phyloP scores from a whole-genome alignment of 495 filamentous ascomycete genomes.

The Lophium mytilinum region DNA sequence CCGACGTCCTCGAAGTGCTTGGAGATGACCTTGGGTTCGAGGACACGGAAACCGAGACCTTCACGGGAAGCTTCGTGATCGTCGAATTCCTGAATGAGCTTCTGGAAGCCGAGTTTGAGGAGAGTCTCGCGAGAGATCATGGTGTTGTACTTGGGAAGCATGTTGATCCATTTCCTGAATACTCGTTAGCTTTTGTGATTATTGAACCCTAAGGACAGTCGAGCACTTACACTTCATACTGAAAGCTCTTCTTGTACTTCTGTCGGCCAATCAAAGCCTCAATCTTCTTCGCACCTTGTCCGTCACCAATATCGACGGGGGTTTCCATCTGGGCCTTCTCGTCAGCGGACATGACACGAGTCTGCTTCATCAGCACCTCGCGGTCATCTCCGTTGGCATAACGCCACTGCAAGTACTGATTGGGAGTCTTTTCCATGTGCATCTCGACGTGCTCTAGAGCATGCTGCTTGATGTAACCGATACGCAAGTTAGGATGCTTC shows the following conservation, averaged over 20 bases:
- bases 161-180: constrained; percentile 70
- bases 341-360: constrained; percentile 74
- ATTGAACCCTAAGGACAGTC: not conserved
- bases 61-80: constrained; percentile 97
- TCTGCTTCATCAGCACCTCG: constrained; percentile 96
- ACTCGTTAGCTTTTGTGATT: constrained; percentile 19
- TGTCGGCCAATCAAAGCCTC: constrained; percentile 90
- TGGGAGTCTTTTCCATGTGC: constrained; percentile 98
- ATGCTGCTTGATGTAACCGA: constrained; percentile 99
- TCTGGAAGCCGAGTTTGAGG: constrained; percentile 72
- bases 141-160: constrained; percentile 87
- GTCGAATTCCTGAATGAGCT: constrained; percentile 95
- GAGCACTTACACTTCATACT: constrained; percentile 78
- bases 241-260: constrained; percentile 98
- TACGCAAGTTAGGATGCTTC: constrained; percentile 97
- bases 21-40: constrained; percentile 85
- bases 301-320: constrained; percentile 72
- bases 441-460: constrained; percentile 98
- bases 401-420: constrained; percentile 98
- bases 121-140: constrained; percentile 92
- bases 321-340: constrained; percentile 89
- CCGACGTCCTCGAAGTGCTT: constrained; percentile 98
- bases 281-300: constrained; percentile 66
- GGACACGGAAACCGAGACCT: constrained; percentile 87
- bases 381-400: constrained; percentile 95